phyloP scores from a whole-genome alignment of 2,329 filamentous ascomycete species.

The Balansia obtecta region DNA sequence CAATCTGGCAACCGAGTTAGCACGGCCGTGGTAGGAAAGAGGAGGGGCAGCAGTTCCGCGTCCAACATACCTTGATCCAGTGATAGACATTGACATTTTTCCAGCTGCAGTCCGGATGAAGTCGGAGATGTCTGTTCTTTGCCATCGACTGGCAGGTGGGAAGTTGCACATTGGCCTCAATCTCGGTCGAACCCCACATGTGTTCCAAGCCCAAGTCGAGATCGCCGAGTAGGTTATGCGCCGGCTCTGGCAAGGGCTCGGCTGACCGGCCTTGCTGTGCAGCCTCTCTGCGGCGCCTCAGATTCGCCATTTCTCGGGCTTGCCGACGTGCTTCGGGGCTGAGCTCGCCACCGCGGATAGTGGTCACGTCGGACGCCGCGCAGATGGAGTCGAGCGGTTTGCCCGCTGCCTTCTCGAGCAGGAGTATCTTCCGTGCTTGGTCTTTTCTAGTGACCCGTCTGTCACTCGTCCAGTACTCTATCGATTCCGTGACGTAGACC shows the following conservation, averaged over 20 bases:
- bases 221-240: conserved; percentile 68
- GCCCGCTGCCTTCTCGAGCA: conserved; percentile 83
- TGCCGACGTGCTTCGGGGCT: conserved; percentile 33
- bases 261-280: conserved; percentile 26
- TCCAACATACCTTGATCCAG: conserved; percentile 74
- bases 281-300: conserved; percentile 42
- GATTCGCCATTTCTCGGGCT: conserved; percentile 33
- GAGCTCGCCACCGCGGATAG: conserved; percentile 71
- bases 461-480: conserved; percentile 83
- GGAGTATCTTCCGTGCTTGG: conserved; percentile 67
- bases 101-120: conserved; percentile 88
- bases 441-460: conserved; percentile 77
- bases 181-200: conserved; percentile 78
- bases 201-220: conserved; percentile 57
- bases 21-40: not conserved
- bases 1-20: conserved; percentile 45
- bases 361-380: conserved; percentile 61
- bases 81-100: conserved; percentile 89
- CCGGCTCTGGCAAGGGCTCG: conserved; percentile 34
- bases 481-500: conserved; percentile 79
- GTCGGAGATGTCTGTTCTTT: conserved; percentile 48
- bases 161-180: conserved; percentile 87
- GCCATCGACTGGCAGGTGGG: conserved; percentile 82
- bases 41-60: not conserved
- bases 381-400: conserved; percentile 61